Conservation (phyloP, 139 green algal genomes). For the Micractinium conductrix region DNA sequence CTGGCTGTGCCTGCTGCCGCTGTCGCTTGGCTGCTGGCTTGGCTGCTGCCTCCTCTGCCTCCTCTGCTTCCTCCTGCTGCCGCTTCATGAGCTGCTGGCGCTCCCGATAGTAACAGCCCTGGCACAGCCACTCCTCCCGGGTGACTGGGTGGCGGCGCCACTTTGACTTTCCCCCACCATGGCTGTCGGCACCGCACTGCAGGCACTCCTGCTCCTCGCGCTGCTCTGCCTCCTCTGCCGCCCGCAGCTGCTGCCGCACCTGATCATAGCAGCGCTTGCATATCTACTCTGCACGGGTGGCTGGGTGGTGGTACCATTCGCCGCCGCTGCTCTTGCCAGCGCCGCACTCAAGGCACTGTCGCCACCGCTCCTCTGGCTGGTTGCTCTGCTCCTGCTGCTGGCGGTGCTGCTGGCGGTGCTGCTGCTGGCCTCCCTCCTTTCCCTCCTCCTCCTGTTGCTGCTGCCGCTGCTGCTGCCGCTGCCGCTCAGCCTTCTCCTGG, state of each 20-base stretch:
- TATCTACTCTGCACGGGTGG: neutral
- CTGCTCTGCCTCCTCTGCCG: neutral
- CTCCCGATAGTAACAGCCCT: neutral
- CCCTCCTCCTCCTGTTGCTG: too few species aligned
- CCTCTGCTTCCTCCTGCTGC: too few species aligned
- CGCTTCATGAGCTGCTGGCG: too few species aligned
- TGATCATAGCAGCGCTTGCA: neutral
- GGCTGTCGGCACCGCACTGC: neutral
- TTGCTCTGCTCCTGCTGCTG: neutral
- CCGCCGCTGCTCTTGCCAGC: neutral
- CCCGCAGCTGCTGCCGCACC: neutral
- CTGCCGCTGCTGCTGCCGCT: too few species aligned
- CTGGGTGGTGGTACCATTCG: neutral
- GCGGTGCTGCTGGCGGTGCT: neutral
- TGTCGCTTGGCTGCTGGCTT: too few species aligned
- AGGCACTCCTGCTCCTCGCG: neutral
- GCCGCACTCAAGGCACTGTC: neutral
- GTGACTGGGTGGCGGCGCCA: neutral
- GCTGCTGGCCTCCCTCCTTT: too few species aligned
- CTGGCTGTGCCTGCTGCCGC: too few species aligned
- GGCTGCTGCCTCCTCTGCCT: too few species aligned
- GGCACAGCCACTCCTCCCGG: neutral
- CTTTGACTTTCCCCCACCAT: neutral
- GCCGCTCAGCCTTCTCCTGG: too few species aligned
- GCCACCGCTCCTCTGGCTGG: neutral